Conservation (phyloP, 1,284 basidiomycete species). For the Moesziomyces sp. region DNA sequence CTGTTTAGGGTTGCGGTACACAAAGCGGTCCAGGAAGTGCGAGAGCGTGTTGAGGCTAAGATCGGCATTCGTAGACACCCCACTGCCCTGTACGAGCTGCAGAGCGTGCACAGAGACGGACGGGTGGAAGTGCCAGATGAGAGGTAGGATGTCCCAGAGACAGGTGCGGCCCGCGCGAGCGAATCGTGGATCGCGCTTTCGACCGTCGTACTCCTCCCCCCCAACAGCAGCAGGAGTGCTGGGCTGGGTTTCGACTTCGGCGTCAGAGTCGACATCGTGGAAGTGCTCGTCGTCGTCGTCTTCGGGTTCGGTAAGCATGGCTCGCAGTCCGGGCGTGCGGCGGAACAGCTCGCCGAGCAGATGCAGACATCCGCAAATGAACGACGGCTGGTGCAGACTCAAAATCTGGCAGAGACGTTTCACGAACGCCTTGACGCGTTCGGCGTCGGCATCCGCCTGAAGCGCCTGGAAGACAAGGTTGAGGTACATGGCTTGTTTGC, state of each 20-base stretch:
- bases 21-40: slow-evolving; percentile 87
- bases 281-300: slow-evolving; percentile 71
- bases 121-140: slow-evolving; percentile 88
- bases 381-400: slow-evolving; percentile 81
- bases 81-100: slow-evolving; percentile 78
- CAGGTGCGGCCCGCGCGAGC: slow-evolving; percentile 80
- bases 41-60: slow-evolving; percentile 91
- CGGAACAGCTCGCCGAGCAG: slow-evolving; percentile 77
- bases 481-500: slow-evolving; percentile 97
- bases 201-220: slow-evolving; percentile 54
- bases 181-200: slow-evolving; percentile 89
- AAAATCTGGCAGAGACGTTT: slow-evolving; percentile 88
- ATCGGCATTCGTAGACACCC: slow-evolving; percentile 83
- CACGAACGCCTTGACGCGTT: slow-evolving; percentile 83
- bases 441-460: slow-evolving; percentile 78
- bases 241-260: slow-evolving; percentile 9
- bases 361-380: slow-evolving; percentile 86
- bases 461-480: slow-evolving; percentile 93
- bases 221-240: slow-evolving; percentile 18
- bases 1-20: slow-evolving; percentile 97
- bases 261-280: slow-evolving; percentile 68
- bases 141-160: slow-evolving; percentile 70
- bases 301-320: slow-evolving; percentile 73
- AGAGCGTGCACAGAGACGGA: slow-evolving; percentile 88
- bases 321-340: slow-evolving; percentile 77